Conservation (phyloP, 2,329 filamentous ascomycete genomes). For the Pseudogymnoascus sp. region DNA sequence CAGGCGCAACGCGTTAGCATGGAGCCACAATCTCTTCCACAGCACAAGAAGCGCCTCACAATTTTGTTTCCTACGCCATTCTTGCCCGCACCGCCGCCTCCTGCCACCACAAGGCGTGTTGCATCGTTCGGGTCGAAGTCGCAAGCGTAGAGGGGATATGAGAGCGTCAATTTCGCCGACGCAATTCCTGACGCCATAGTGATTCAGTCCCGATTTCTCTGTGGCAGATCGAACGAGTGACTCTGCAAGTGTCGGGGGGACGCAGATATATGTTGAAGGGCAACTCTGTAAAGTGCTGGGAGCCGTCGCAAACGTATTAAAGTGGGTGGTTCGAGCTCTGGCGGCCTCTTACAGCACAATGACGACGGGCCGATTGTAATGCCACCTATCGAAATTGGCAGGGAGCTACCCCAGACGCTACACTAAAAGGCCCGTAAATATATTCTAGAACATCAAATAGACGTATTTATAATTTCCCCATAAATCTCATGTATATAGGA, state of each 20-base stretch:
- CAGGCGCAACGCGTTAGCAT: not conserved
- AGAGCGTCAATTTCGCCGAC: slow-evolving; percentile 42
- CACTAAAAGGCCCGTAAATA: too few relatives aligned
- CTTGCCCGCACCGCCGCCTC: slow-evolving; percentile 75
- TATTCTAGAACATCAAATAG: too few relatives aligned
- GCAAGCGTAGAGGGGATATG: slow-evolving; percentile 79
- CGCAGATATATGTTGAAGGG: not conserved
- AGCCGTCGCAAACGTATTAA: not conserved
- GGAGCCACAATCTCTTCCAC: not conserved
- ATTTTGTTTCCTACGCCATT: slow-evolving; percentile 85
- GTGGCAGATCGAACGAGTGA: not conserved
- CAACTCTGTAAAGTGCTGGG: not conserved
- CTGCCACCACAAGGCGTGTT: slow-evolving; percentile 70
- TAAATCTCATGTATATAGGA: too few relatives aligned
- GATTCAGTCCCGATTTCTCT: not conserved
- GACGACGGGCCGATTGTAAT: slow-evolving; percentile 1
- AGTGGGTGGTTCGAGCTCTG: not conserved
- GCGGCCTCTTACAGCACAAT: not conserved
- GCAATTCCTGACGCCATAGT: slow-evolving; percentile 27
- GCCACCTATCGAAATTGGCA: not conserved
- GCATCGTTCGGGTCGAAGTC: slow-evolving; percentile 80
- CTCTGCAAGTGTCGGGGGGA: not conserved
- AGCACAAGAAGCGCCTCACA: slow-evolving; percentile 40
- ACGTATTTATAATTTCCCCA: too few relatives aligned
- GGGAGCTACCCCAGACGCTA: too few relatives aligned